A percentile compares a stretch with the other conserved stretches of the same genome.
phyloP scores from a whole-genome alignment of 2,329 filamentous ascomycete species.

The Tympanopsis confertula region DNA sequence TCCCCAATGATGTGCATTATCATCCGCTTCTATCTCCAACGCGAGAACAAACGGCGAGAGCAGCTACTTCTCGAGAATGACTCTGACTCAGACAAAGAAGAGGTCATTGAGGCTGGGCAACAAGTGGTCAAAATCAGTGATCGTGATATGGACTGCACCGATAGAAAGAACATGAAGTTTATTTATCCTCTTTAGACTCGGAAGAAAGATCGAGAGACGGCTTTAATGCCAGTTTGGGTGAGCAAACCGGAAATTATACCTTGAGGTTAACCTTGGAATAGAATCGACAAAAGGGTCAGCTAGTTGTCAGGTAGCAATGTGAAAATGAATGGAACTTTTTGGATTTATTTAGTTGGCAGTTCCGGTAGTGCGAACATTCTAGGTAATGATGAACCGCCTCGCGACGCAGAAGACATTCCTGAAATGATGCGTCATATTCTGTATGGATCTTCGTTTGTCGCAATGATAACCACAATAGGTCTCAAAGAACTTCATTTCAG shows the following conservation, averaged over 20 bases:
- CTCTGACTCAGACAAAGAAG: background rate
- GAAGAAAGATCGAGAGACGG: background rate
- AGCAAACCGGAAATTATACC: background rate
- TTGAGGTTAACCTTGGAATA: too few relatives aligned
- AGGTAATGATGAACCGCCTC: too few relatives aligned
- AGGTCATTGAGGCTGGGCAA: background rate
- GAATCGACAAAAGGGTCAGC: too few relatives aligned
- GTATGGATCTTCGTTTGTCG: too few relatives aligned
- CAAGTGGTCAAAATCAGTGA: constrained; percentile 7
- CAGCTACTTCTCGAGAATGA: background rate
- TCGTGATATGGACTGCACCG: constrained; percentile 8
- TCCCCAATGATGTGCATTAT: constrained; percentile 11
- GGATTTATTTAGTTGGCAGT: too few relatives aligned
- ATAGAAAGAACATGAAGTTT: constrained; percentile 9
- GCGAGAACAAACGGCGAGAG: constrained; percentile 8
- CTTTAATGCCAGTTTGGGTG: background rate
- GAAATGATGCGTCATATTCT: too few relatives aligned
- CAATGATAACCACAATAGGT: too few relatives aligned
- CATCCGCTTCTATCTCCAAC: constrained; percentile 10
- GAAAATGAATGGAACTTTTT: too few relatives aligned
- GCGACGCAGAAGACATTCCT: too few relatives aligned
- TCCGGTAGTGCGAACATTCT: too few relatives aligned
- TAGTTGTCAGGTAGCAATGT: too few relatives aligned
- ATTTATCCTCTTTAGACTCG: constrained; percentile 6
- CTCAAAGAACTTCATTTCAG: too few relatives aligned